These are phyloP conservation scores for Chalciporus pseudorubinellus DNA, from an alignment of 768 basidiomycete species.

Conservation along the genomic window DNA sequence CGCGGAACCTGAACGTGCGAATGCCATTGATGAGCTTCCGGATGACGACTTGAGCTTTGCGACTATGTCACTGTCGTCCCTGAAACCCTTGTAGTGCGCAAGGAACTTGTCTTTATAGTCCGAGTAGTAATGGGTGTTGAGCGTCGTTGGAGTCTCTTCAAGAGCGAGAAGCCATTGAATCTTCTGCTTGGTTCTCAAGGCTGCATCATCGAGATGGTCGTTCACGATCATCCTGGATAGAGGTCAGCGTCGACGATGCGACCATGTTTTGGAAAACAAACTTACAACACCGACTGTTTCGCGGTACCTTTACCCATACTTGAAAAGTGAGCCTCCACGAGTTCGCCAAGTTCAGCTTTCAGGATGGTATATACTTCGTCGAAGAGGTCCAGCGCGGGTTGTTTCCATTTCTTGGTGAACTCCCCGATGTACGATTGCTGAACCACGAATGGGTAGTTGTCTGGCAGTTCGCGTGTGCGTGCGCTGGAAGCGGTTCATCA, in stretches of 20 bases:
- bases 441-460: conserved; percentile 62
- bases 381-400: conserved; percentile 48
- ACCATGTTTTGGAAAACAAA: background rate
- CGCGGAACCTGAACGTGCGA: background rate
- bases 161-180: conserved; percentile 50
- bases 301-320: conserved; percentile 52
- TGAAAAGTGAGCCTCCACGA: conserved; percentile 51
- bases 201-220: conserved; percentile 48
- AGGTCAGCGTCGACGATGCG: background rate
- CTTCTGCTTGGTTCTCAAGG: conserved; percentile 36
- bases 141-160: conserved; percentile 49
- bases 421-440: conserved; percentile 47
- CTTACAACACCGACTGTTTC: conserved; percentile 48
- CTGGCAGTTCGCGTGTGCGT: conserved; percentile 68
- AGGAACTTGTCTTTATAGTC: conserved; percentile 53
- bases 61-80: conserved; percentile 8
- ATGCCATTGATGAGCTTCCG: background rate
- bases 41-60: conserved; percentile 2
- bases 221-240: conserved; percentile 45
- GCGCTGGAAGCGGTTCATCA: conserved; percentile 42
- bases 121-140: conserved; percentile 50
- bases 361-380: conserved; percentile 38
- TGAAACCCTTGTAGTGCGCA: conserved; percentile 41
- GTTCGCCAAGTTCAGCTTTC: conserved; percentile 35
- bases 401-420: conserved; percentile 46